phyloP scores from a whole-genome alignment of 2,329 filamentous ascomycete genomes.

The Lecanosticta acicola region DNA sequence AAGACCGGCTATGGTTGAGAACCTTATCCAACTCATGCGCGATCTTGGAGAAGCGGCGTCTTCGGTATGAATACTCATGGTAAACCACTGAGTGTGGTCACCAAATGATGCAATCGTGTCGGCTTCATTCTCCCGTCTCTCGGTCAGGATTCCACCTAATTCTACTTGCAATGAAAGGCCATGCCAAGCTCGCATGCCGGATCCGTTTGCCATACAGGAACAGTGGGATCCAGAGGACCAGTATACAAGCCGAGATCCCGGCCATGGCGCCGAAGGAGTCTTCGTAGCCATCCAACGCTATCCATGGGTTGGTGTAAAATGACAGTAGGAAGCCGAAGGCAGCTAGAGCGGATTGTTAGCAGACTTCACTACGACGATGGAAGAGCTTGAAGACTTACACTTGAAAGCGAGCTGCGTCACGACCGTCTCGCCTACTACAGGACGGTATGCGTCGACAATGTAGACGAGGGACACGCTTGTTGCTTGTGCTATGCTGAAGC shows the following conservation, averaged over 20 bases:
- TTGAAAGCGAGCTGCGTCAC: conserved; percentile 35
- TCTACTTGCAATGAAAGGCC: conserved; percentile 34
- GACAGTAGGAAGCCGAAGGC: conserved; percentile 54
- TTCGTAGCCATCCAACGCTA: conserved; percentile 46
- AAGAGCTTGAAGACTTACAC: conserved; percentile 7
- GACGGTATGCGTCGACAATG: conserved; percentile 53
- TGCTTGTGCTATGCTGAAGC: conserved; percentile 52
- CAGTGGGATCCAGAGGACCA: conserved; percentile 47
- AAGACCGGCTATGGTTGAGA: conserved; percentile 19
- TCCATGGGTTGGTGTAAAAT: conserved; percentile 58
- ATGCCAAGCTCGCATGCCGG: conserved; percentile 45
- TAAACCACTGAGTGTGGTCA: background rate
- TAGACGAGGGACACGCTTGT: conserved; percentile 55
- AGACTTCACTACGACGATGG: background rate
- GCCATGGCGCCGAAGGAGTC: conserved; percentile 55
- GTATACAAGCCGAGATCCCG: conserved; percentile 45
- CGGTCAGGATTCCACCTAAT: conserved; percentile 8
- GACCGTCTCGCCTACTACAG: conserved; percentile 52
- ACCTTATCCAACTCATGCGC: conserved; percentile 18
- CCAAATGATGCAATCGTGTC: too few species aligned
- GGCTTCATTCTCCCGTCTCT: conserved; percentile 7
- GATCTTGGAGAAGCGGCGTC: conserved; percentile 18
- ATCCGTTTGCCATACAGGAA: conserved; percentile 50
- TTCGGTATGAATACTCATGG: conserved; percentile 8
- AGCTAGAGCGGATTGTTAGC: conserved; percentile 24